Percentiles rank a stretch among this genome's conserved stretches.
phyloP scores from a whole-genome alignment of 2,329 filamentous ascomycete genomes.

The Verruconis gallopava region DNA sequence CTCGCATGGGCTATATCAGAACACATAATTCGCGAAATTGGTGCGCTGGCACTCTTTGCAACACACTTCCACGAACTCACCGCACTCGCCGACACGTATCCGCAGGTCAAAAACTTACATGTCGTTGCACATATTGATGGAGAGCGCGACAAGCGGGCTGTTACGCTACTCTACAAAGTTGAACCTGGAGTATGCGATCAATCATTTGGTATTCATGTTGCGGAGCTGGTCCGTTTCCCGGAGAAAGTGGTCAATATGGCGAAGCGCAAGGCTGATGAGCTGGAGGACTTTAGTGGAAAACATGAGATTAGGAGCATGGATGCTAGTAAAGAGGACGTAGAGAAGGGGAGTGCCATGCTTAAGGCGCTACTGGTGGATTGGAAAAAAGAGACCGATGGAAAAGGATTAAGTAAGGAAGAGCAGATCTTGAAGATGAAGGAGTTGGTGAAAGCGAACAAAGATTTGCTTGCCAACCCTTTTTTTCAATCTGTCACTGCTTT shows the following conservation, averaged over 20 bases:
- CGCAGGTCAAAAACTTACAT: constrained; percentile 83
- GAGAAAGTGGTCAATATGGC: constrained; percentile 98
- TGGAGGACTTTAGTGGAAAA: constrained; percentile 86
- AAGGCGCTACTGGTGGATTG: constrained; percentile 74
- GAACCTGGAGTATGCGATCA: constrained; percentile 93
- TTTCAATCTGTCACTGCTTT: constrained; percentile 46
- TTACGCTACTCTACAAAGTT: constrained; percentile 93
- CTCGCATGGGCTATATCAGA: constrained; percentile 99
- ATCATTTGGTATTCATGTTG: constrained; percentile 96
- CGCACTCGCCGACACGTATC: constrained; percentile 72
- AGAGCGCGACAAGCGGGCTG: constrained; percentile 46
- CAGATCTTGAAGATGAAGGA: constrained; percentile 69
- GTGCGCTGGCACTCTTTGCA: constrained; percentile 87
- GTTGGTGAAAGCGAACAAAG: constrained; percentile 60
- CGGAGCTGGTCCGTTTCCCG: constrained; percentile 90
- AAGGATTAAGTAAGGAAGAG: constrained; percentile 47
- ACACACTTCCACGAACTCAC: constrained; percentile 98
- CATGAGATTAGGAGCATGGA: constrained; percentile 43
- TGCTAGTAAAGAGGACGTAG: constrained; percentile 74
- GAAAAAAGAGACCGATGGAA: constrained; percentile 62
- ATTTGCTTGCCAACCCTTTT: constrained; percentile 49
- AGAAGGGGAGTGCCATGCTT: constrained; percentile 72
- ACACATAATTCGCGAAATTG: constrained; percentile 90
- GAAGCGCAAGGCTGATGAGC: constrained; percentile 94
- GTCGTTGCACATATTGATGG: constrained; percentile 83